Evolutionary conservation across 371 early-diverging fungal species (phyloP).

Genomic region (Basidiobolus heterosporus): DNA sequence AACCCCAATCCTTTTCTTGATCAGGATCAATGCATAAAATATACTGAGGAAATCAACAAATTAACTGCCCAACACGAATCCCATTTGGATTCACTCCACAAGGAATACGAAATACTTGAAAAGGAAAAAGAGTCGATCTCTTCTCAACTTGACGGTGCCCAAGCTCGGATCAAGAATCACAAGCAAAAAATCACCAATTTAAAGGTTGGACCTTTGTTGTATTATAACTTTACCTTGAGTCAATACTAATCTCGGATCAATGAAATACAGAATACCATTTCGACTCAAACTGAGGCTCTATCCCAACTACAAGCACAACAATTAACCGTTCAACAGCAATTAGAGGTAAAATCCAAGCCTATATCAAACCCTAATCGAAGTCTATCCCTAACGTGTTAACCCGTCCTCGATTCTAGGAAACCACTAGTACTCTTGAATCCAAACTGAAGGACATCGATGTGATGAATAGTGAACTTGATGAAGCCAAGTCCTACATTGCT

Average conservation of each 20-base stretch:
- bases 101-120: constrained; percentile 9
- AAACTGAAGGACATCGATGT: constrained; percentile 26
- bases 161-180: constrained; percentile 18
- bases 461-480: constrained; percentile 18
- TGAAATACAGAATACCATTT: constrained; percentile 15
- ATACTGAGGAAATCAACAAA: too few relatives aligned
- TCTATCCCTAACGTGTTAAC: too few relatives aligned
- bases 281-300: constrained; percentile 18
- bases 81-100: too few relatives aligned
- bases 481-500: constrained; percentile 13
- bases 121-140: constrained; percentile 28
- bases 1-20: too few relatives aligned
- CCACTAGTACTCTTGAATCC: constrained; percentile 20
- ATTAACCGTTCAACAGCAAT: not conserved
- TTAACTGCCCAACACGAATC: too few relatives aligned
- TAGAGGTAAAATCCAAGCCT: too few relatives aligned
- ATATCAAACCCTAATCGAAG: too few relatives aligned
- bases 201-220: constrained; percentile 4
- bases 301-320: constrained; percentile 13
- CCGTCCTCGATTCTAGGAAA: constrained; percentile 7
- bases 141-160: constrained; percentile 24
- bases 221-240: constrained; percentile 23
- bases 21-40: too few relatives aligned
- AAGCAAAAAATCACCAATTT: constrained; percentile 8
- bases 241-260: constrained; percentile 21